These are phyloP conservation scores for Rhodosporidiobolus odoratus DNA, from an alignment of 768 basidiomycete species.

Conservation along the genomic window DNA sequence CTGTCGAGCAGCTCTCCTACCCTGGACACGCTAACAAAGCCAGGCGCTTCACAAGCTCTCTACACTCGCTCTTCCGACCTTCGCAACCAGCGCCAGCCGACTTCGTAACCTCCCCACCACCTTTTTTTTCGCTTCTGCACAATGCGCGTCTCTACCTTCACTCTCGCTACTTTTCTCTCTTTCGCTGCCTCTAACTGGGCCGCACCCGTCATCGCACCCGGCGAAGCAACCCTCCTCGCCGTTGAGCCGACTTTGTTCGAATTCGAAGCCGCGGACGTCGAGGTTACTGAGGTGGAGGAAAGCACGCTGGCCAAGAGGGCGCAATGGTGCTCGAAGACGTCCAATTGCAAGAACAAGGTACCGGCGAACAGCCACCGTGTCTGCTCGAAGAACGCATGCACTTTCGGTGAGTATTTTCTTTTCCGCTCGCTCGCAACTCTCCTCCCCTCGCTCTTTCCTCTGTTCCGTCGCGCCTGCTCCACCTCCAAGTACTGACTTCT, in stretches of 20 bases:
- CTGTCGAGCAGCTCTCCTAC: background rate
- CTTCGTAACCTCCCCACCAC: background rate
- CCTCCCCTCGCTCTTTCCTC: background rate
- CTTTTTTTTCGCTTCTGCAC: background rate
- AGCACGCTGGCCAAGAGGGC: background rate
- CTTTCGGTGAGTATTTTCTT: background rate
- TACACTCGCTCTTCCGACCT: background rate
- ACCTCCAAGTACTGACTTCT: background rate
- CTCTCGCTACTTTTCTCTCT: constrained; percentile 15
- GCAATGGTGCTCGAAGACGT: background rate
- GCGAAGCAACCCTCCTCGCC: background rate
- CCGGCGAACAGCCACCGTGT: background rate
- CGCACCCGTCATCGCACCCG: background rate
- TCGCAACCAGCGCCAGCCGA: background rate
- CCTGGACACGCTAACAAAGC: no score
- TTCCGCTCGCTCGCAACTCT: background rate
- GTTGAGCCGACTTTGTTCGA: background rate
- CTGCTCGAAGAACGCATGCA: background rate
- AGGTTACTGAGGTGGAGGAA: background rate
- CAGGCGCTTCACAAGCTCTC: background rate
- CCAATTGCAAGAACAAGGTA: background rate
- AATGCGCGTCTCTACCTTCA: constrained; percentile 20
- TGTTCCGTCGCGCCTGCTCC: no score
- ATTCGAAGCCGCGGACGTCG: background rate
- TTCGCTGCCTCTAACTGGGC: constrained; percentile 13